phyloP scores from a whole-genome alignment of 495 filamentous ascomycete genomes.

The Hypoxylon intermedium region DNA sequence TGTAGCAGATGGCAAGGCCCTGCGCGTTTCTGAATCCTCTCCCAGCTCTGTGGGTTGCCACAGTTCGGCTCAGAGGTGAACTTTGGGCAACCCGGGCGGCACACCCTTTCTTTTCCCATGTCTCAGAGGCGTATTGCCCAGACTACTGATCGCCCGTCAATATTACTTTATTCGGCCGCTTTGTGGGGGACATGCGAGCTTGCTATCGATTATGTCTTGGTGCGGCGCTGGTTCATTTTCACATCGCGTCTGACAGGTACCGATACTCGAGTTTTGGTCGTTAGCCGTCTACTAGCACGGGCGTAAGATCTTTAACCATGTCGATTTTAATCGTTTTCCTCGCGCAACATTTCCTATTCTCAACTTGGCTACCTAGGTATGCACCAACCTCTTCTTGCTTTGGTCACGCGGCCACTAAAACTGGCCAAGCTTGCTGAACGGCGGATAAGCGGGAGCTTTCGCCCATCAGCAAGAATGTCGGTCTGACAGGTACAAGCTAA shows the following conservation, averaged over 20 bases:
- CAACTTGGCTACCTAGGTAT: conserved; percentile 17
- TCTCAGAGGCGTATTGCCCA: conserved; percentile 19
- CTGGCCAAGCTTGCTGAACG: conserved; percentile 19
- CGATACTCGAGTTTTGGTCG: conserved; percentile 15
- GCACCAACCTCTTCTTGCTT: conserved; percentile 29
- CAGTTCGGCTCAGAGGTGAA: conserved; percentile 17
- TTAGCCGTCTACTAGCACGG: conserved; percentile 7
- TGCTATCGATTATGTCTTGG: conserved; percentile 17
- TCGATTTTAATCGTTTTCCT: conserved; percentile 13
- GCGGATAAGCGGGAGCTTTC: conserved; percentile 36
- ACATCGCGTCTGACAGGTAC: conserved; percentile 30
- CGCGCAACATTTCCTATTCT: conserved; percentile 16
- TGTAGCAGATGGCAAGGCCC: conserved; percentile 30
- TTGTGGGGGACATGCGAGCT: conserved; percentile 38
- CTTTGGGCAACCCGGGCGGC: conserved; percentile 34
- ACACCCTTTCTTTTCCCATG: conserved; percentile 23
- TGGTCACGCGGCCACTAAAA: conserved; percentile 38
- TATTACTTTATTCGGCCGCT: conserved; percentile 15
- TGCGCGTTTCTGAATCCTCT: conserved; percentile 11
- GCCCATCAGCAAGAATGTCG: conserved; percentile 17
- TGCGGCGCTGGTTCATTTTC: conserved; percentile 7
- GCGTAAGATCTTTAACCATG: conserved; percentile 21
- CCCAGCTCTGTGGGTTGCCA: conserved; percentile 10
- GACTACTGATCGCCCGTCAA: conserved; percentile 20
- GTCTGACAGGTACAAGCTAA: conserved; percentile 34